These are phyloP conservation scores for Thinopyrum elongatum DNA, from an alignment of 176 grass and related monocot species.

Conservation along the genomic window DNA sequence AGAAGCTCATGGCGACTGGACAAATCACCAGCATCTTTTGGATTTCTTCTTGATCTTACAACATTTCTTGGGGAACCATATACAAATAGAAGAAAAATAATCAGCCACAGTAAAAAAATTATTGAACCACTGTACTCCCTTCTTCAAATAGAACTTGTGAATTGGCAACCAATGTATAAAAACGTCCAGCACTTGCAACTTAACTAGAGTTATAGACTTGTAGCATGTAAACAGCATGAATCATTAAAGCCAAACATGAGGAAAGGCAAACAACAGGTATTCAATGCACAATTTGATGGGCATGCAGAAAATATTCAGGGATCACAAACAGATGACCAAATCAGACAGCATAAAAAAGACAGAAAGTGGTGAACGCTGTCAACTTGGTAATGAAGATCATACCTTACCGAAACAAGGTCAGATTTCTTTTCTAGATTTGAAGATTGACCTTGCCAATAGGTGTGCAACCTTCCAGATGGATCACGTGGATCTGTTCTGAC, in stretches of 20 bases:
- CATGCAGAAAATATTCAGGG: no score
- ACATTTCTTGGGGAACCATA: constrained; percentile 55
- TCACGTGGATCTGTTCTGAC: constrained; percentile 83
- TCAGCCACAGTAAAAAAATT: constrained; percentile 16
- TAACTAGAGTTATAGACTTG: not conserved
- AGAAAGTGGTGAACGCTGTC: not conserved
- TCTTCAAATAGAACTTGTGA: constrained; percentile 14
- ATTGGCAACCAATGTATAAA: constrained; percentile 19
- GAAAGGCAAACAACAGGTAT: not conserved
- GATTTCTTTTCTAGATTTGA: constrained; percentile 74
- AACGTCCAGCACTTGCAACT: not conserved
- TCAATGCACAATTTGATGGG: not conserved
- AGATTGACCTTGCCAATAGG: constrained; percentile 66
- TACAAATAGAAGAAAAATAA: constrained; percentile 21
- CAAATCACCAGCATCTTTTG: constrained; percentile 69
- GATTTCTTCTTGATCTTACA: constrained; percentile 84
- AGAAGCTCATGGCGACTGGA: constrained; percentile 81
- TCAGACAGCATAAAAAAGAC: not conserved
- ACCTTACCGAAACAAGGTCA: constrained; percentile 85
- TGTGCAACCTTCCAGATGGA: constrained; percentile 83
- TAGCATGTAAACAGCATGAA: constrained; percentile 13
- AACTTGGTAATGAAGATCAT: constrained; percentile 26
- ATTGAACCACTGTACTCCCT: not conserved
- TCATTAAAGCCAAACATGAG: not conserved
- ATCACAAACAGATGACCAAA: not conserved